These are phyloP conservation scores for Pleurozium schreberi DNA, from an alignment of 225 moss, liverwort and hornwort species.

Conservation along the genomic window DNA sequence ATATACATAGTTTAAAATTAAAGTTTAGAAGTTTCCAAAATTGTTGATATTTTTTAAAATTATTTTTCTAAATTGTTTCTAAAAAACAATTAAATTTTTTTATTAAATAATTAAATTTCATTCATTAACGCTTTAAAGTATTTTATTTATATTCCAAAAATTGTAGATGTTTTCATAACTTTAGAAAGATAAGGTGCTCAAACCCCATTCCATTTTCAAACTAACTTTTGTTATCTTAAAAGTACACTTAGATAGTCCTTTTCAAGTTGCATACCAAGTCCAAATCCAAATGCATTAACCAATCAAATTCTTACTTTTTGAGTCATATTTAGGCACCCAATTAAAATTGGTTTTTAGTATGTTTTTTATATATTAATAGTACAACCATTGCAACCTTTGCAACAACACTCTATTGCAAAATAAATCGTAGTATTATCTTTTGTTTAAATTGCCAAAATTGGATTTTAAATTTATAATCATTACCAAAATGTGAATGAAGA, in stretches of 20 bases:
- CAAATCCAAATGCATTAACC: not conserved
- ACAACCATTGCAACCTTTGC: not conserved
- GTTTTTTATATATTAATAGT: not conserved
- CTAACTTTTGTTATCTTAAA: not conserved
- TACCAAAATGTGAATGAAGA: not conserved
- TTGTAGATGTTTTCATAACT: not conserved
- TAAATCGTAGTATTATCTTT: not conserved
- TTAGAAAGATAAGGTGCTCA: fast-evolving
- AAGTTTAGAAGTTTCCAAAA: not conserved
- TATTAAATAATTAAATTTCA: not conserved
- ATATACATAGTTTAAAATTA: too few species aligned
- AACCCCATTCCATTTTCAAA: not conserved
- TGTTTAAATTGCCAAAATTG: not conserved
- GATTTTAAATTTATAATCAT: fast-evolving
- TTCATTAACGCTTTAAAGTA: too few species aligned
- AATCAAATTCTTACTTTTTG: not conserved
- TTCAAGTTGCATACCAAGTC: fast-evolving
- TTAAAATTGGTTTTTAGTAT: fast-evolving
- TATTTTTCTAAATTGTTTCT: fast-evolving
- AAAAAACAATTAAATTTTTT: too few species aligned
- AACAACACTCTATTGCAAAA: fast-evolving
- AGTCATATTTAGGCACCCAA: not conserved
- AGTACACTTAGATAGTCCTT: fast-evolving
- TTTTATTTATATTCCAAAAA: too few species aligned
- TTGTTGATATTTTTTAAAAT: not conserved